Evolutionary conservation across 208 protist species (phyloP), one percentile per base, ranked within the genome.

Genomic region (Vickermania ingenoplastis): DNA sequence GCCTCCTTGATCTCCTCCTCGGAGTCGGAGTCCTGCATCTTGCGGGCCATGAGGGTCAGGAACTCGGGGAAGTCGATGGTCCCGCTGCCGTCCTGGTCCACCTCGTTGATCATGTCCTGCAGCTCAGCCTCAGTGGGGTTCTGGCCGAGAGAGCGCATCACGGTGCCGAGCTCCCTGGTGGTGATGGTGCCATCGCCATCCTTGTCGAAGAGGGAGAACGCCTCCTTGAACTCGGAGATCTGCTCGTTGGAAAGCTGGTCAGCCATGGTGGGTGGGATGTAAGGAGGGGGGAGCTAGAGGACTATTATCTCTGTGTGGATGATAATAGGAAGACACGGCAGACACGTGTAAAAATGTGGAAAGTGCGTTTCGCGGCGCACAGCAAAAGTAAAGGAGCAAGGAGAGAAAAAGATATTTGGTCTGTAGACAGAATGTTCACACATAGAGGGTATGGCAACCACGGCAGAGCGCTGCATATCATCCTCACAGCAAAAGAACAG

Each of bases 221-320:
- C 98, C 85, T 99, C 98, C 89, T 99, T 99, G 88, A 98, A 99
- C 82, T 99, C 98, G 53, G 91, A 94, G 64, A 99, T 97, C 77
- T 99, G 97, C 82, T 99, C 97, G 79, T 98, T 96, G 50, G 97
- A 94, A 53, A 99, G 80, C 69, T 97, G 75, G 54, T 94, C 74
- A 61, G 79, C 78, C 81, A 88, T 88, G n/a, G 29, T 54, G 54
- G 53, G 3, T 4, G 31, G 13, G 23, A 1, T 63, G 63, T 45
- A 51, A 55, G 25, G 17, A 30, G 4, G 30, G 41, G 11, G 17
- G 17, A 48, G 36, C 11, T 48, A 48, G 7, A 17, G 17, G 36
- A 17, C 7, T n/a, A 48, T n/a, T n/a, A n/a, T n/a, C n/a, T n/a
- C n/a, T n/a, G n/a, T n/a, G n/a, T n/a, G n/a, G n/a, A n/a, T n/a